Evolutionary conservation across 805 yeast genomes (phyloP).

Genomic region (Komagataella populi): DNA sequence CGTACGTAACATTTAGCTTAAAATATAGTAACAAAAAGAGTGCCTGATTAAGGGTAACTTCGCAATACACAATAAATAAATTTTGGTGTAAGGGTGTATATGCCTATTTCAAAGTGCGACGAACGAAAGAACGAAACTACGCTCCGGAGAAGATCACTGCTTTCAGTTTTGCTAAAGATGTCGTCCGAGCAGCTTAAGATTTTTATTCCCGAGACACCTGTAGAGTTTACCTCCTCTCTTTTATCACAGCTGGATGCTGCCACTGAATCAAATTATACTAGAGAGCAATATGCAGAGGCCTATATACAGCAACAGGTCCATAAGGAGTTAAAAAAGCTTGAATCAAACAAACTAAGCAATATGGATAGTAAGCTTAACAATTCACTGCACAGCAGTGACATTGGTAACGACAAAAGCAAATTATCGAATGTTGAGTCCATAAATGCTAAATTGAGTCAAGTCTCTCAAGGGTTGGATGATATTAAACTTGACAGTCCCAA

Average conservation of each 20-base stretch:
- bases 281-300: constrained; percentile 55
- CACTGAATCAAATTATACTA: constrained; percentile 55
- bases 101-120: not conserved
- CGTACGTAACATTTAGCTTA: no score
- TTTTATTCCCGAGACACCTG: constrained; percentile 52
- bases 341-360: constrained; percentile 32
- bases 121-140: no score
- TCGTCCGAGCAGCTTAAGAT: constrained; percentile 36
- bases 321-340: constrained; percentile 39
- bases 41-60: no score
- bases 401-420: constrained; percentile 12
- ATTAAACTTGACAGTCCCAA: constrained; percentile 15
- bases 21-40: no score
- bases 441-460: constrained; percentile 18
- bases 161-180: not conserved
- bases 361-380: constrained; percentile 36
- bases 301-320: constrained; percentile 54
- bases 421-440: constrained; percentile 12
- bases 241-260: constrained; percentile 49
- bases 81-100: not conserved
- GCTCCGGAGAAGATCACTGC: not conserved
- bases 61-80: no score
- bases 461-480: constrained; percentile 18
- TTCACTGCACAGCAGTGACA: constrained; percentile 22
- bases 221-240: constrained; percentile 52